phyloP scores from a whole-genome alignment of 495 filamentous ascomycete genomes.

The Podospora fimiseda region DNA sequence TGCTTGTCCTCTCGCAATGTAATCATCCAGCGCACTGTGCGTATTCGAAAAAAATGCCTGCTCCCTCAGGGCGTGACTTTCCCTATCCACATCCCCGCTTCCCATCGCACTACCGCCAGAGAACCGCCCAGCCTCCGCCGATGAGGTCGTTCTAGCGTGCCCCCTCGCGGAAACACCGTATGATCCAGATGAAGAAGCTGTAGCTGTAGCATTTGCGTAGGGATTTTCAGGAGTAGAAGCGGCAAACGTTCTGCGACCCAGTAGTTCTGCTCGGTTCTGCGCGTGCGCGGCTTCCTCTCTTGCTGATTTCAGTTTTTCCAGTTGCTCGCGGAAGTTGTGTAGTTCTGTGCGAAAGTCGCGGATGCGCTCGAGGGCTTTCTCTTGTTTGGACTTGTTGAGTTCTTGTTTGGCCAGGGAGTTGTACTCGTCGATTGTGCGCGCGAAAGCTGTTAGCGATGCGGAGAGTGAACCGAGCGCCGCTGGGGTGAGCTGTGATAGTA shows the following conservation, averaged over 20 bases:
- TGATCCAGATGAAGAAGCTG: constrained; percentile 1
- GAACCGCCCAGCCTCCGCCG: constrained; percentile 14
- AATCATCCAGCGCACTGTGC: constrained; percentile 81
- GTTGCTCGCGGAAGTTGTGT: constrained; percentile 64
- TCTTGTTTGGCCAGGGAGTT: constrained; percentile 77
- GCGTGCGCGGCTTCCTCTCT: constrained; percentile 67
- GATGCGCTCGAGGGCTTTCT: constrained; percentile 81
- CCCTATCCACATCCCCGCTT: constrained; percentile 57
- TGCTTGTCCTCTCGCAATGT: constrained; percentile 80
- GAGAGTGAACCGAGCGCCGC: constrained; percentile 46
- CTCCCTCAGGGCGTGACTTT: constrained; percentile 82
- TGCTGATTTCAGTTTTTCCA: constrained; percentile 68
- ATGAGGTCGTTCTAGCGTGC: constrained; percentile 26
- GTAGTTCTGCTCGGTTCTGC: constrained; percentile 74
- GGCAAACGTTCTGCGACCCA: constrained; percentile 83
- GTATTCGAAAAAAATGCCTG: constrained; percentile 78
- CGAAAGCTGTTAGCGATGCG: constrained; percentile 79
- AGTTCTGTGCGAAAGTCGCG: constrained; percentile 82
- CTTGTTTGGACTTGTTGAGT: constrained; percentile 75
- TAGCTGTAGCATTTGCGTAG: constrained; percentile 58
- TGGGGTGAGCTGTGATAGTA: constrained; percentile 43
- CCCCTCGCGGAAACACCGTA: constrained; percentile 22
- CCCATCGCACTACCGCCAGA: constrained; percentile 43
- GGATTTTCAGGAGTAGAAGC: constrained; percentile 91
- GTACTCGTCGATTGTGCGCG: constrained; percentile 92